Conservation (phyloP, 768 basidiomycete species). For the Dioszegia crocea region DNA sequence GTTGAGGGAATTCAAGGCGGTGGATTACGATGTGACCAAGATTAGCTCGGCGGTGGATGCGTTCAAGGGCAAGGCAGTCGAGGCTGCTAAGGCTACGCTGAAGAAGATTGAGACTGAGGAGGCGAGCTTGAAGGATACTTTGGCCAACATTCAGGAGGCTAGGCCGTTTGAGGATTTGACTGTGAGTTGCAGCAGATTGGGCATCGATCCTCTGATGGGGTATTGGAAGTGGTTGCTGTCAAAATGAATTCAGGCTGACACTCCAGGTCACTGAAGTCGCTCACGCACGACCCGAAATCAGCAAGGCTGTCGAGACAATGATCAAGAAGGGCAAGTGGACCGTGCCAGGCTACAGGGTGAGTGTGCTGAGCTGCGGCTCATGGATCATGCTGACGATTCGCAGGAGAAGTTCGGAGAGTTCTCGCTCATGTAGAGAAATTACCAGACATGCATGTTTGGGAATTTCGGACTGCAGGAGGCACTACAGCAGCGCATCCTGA, state of each 20-base stretch:
- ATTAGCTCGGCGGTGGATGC: slow-evolving; percentile 93
- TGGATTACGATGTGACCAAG: slow-evolving; percentile 81
- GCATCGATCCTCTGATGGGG: too few relatives aligned
- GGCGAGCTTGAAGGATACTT: slow-evolving; percentile 82
- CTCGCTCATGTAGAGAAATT: slow-evolving; percentile 66
- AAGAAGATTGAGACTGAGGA: slow-evolving; percentile 86
- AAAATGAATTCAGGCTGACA: too few relatives aligned
- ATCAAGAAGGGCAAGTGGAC: slow-evolving; percentile 97
- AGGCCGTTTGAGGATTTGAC: slow-evolving; percentile 96
- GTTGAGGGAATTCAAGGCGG: slow-evolving; percentile 83
- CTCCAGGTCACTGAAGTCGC: slow-evolving; percentile 78
- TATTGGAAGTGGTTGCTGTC: too few relatives aligned
- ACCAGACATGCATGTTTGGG: slow-evolving; percentile 2
- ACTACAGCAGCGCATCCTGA: too few relatives aligned
- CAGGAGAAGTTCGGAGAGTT: slow-evolving; percentile 96
- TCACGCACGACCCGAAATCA: slow-evolving; percentile 85
- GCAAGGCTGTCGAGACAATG: slow-evolving; percentile 83
- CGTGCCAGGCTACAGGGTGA: slow-evolving; percentile 69
- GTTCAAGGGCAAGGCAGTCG: slow-evolving; percentile 91
- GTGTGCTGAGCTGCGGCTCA: slow-evolving; percentile 58
- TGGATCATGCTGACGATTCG: slow-evolving; percentile 24
- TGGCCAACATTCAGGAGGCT: slow-evolving; percentile 94
- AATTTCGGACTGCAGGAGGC: too few relatives aligned
- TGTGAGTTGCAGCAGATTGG: slow-evolving; percentile 55
- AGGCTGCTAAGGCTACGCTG: slow-evolving; percentile 81